Evolutionary conservation across 352 stramenopile species (phyloP).

Genomic region (Phytophthora pini): DNA sequence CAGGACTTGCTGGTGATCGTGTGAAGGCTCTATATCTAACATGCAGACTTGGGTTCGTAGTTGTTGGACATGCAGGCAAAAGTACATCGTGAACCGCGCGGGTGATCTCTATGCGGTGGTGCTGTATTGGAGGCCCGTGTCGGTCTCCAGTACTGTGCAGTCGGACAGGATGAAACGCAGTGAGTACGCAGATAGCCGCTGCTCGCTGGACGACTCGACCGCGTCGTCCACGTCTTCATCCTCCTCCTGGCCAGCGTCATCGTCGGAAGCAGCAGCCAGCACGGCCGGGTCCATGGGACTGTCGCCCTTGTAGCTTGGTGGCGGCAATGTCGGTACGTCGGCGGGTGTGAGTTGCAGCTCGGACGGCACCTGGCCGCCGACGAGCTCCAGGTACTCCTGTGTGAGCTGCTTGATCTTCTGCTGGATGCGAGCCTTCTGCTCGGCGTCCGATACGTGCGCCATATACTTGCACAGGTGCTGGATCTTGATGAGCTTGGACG

Average conservation of each 20-base stretch:
- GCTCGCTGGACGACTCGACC: constrained; percentile 23
- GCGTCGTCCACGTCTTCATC: constrained; percentile 54
- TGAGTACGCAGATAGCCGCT: constrained; percentile 74
- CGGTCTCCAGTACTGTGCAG: constrained; percentile 75
- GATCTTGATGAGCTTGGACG: constrained; percentile 88
- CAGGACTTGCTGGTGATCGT: constrained; percentile 28
- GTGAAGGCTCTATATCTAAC: constrained; percentile 38
- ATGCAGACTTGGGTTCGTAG: constrained; percentile 21
- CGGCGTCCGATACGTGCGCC: constrained; percentile 71
- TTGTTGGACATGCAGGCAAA: constrained; percentile 43
- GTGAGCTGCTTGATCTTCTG: constrained; percentile 83
- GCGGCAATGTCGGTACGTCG: constrained; percentile 60
- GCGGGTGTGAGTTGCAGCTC: constrained; percentile 68
- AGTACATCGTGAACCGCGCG: constrained; percentile 20
- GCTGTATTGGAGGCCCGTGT: constrained; percentile 61
- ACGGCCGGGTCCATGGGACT: constrained; percentile 60
- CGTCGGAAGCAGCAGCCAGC: constrained; percentile 56
- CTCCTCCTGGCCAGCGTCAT: constrained; percentile 57
- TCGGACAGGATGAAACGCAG: constrained; percentile 84
- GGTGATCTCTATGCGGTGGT: constrained; percentile 39
- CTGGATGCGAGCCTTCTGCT: constrained; percentile 78
- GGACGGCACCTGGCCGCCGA: constrained; percentile 75
- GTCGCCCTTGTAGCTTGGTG: constrained; percentile 47
- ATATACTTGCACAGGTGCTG: constrained; percentile 89
- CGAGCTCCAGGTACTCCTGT: constrained; percentile 80